Evolutionary conservation across 805 yeast genomes (phyloP), one percentile per base, ranked within the genome.

Genomic region (Candida anglica): DNA sequence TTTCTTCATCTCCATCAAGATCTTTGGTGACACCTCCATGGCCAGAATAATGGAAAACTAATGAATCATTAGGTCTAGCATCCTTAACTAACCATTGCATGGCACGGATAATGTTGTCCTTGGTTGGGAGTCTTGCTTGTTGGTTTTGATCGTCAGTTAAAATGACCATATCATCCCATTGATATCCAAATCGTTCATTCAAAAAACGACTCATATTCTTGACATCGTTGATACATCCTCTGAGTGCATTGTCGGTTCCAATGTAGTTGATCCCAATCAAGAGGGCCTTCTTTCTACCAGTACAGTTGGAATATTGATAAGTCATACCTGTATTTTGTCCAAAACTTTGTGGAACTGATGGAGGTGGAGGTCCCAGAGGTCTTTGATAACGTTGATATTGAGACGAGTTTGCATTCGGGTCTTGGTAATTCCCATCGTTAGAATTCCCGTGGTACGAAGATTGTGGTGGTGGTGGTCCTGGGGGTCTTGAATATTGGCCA

Each of bases 171-270:
- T 62, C 64, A 16, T 62, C 66, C 52, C 54, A 55, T 15, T 43
- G 37, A 40, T 60, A 62, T 3, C 66, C 66, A 42, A 43, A 60
- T 7, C 49, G 35, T 15, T 43, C 40, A 25, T 47, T 50, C 40
- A 62, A 51, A 38, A 60, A 62, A 14, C 30, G 36, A 39, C 58
- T 47, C 66, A 62, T 58, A 41, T 59, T 62, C 43, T 60, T 60
- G 26, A 60, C 66, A 41, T 62, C 68, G 38, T 62, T 62, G 39
- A 62, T 58, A 35, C 68, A 62, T 8, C 68, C 68, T 17, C 53
- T 47, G 40, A 62, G 51, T 33, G 50, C 58, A 44, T 53, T 58
- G 19, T 40, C 41, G 25, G 52, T 35, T 15, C 63, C 61, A 30
- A 53, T 41, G 39, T 62, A 62, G 46, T 62, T 62, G 46, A 59